phyloP scores from a whole-genome alignment of 768 basidiomycete genomes.

The Mycena indigotica region DNA sequence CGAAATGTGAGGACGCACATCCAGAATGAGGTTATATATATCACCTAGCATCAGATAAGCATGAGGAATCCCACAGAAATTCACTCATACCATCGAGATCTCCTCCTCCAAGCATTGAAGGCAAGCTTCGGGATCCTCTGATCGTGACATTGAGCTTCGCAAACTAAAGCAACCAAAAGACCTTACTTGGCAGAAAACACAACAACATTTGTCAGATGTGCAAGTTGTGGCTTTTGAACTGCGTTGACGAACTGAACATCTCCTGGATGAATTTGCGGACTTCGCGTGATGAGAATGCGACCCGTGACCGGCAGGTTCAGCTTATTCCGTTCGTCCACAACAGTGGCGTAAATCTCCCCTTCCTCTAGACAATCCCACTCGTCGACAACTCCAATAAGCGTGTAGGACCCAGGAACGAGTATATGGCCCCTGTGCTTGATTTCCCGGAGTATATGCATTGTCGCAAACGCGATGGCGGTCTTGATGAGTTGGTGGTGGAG shows the following conservation, averaged over 20 bases:
- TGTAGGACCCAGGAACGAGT: conserved; percentile 48
- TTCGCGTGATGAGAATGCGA: conserved; percentile 46
- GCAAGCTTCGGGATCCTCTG: conserved; percentile 46
- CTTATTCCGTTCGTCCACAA: conserved; percentile 33
- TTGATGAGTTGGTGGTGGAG: conserved; percentile 40
- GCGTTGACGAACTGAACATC: conserved; percentile 45
- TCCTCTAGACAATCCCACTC: conserved; percentile 48
- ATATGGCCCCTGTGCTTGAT: conserved; percentile 56
- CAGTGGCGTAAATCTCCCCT: conserved; percentile 51
- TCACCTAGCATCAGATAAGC: conserved; percentile 33
- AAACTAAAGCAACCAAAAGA: background rate
- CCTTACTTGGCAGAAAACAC: conserved; percentile 53
- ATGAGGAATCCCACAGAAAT: background rate
- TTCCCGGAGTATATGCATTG: conserved; percentile 50
- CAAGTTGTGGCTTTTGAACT: conserved; percentile 41
- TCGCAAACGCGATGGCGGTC: conserved; percentile 39
- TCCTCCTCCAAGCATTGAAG: conserved; percentile 54
- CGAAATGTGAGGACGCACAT: conserved; percentile 30
- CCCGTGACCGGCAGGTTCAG: conserved; percentile 36
- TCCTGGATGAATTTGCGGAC: conserved; percentile 58
- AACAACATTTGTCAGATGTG: conserved; percentile 46
- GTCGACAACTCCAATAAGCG: conserved; percentile 56
- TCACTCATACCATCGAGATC: conserved; percentile 49
- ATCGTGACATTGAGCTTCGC: background rate
- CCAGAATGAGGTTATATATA: conserved; percentile 50